Base-by-base conservation (phyloP, 2,329 filamentous ascomycete species). In the Helminthosporium solani region DNA sequence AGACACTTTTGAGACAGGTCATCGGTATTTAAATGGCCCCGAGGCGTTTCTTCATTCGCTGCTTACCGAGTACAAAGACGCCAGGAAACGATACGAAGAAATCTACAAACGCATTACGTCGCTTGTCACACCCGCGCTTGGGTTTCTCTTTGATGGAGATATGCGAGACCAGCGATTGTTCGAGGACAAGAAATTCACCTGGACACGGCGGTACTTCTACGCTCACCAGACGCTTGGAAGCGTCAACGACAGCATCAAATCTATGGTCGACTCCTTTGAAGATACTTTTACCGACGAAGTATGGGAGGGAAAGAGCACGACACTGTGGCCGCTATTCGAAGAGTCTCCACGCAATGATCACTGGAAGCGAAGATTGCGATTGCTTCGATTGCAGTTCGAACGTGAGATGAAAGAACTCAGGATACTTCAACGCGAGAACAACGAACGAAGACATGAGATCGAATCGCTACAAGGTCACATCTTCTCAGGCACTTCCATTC, bases 161-260 rank as follows among this genome's bases (percentile, higher is more conserved):
- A 65, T 83, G 4, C 73, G 82, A 11, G 80, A 82, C 63, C 76
- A 77, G 52, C 73, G 83, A 0, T 72, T 84, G 1, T 84, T 84
- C 53, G 81, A 85, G 60, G 81, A 84, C 57, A 73, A 75, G 42
- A 67, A 80, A 44, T 84, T 82, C 56, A 84, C 81, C 1, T 83
- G 81, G 67, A 82, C 80, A 14, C 73, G 80, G 0, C 75, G 81
- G 14, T 84, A 84, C 56, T 84, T 84, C 58, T 84, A 81, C 76
- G 80, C 79, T 0, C 82, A 78, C 56, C 81, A 83, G 63, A 81
- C 80, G 9, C 74, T 83, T 3, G 80, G 78, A 28, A 78, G 80
- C 27, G 77, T 84, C 55, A 83, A 82, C 54, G 78, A 80, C 39
- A 76, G 75, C 50, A 81, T 84, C 59, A 78, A 79, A 53, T 73